A percentile compares a stretch with the other conserved stretches of the same genome.
These are phyloP conservation scores for Dovyalis caffra DNA, from an alignment of 345 rosid species.

Conservation along the genomic window DNA sequence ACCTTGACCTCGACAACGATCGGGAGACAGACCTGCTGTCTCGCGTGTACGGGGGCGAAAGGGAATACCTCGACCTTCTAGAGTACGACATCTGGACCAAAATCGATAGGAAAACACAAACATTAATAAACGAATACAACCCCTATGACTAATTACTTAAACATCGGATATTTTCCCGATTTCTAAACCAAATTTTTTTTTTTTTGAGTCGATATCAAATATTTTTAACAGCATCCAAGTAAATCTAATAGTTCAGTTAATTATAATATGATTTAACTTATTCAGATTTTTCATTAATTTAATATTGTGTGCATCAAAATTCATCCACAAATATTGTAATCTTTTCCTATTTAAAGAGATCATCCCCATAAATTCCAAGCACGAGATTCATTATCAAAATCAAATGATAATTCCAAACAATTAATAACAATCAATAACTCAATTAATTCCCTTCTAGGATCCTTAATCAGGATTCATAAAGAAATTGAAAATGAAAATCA, in stretches of 20 bases:
- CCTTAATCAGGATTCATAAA: background rate
- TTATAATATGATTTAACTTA: background rate
- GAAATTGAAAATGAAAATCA: background rate
- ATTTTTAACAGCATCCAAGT: background rate
- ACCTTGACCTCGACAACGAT: constrained; percentile 65
- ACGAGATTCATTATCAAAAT: background rate
- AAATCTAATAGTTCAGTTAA: background rate
- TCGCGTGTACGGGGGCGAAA: constrained; percentile 47
- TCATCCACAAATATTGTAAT: background rate
- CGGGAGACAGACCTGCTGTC: constrained; percentile 52
- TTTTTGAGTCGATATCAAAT: too few relatives aligned
- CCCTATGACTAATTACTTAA: background rate
- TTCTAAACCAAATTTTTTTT: too few relatives aligned
- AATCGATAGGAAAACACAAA: too few relatives aligned
- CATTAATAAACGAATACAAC: background rate
- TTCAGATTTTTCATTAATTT: background rate
- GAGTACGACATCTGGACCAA: constrained; percentile 72
- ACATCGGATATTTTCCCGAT: background rate
- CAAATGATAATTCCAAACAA: background rate
- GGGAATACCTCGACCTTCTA: constrained; percentile 63
- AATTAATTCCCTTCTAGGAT: background rate
- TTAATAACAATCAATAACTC: background rate
- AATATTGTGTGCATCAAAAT: background rate
- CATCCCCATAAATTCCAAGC: background rate
- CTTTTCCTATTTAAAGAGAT: too few relatives aligned